A percentile compares a stretch with the other conserved stretches of the same genome.
phyloP scores from a whole-genome alignment of 768 basidiomycete species.

The Boletus fagicola region DNA sequence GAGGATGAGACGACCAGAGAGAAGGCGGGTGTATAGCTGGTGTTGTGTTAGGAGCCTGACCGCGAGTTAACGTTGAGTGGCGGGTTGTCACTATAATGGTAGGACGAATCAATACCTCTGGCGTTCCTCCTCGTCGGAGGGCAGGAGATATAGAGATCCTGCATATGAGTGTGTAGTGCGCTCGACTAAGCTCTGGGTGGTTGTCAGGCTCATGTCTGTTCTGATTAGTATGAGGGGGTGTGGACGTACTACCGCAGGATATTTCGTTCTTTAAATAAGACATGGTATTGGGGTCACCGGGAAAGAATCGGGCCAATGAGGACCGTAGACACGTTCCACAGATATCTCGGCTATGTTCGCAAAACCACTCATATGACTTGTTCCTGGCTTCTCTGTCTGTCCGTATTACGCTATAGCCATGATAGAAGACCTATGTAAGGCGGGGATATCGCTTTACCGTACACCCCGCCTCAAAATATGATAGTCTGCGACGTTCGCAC shows the following conservation, averaged over 20 bases:
- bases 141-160: constrained; percentile 24
- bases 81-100: background rate
- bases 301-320: background rate
- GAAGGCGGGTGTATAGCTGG: constrained; percentile 17
- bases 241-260: background rate
- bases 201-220: constrained; percentile 9
- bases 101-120: constrained; percentile 12
- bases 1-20: constrained; percentile 24
- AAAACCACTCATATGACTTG: too few species aligned
- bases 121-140: constrained; percentile 28
- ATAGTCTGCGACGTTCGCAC: too few species aligned
- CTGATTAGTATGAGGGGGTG: background rate
- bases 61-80: background rate
- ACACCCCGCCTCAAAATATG: too few species aligned
- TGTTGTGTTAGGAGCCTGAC: constrained; percentile 17
- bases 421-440: background rate
- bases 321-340: background rate
- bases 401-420: too few species aligned
- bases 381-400: too few species aligned
- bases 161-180: constrained; percentile 21
- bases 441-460: background rate
- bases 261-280: background rate
- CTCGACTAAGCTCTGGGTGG: background rate
- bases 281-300: background rate
- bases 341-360: background rate